Evolutionary conservation across 768 basidiomycete genomes (phyloP), one percentile per base, ranked within the genome.

Genomic region (Lentinula detonsa): DNA sequence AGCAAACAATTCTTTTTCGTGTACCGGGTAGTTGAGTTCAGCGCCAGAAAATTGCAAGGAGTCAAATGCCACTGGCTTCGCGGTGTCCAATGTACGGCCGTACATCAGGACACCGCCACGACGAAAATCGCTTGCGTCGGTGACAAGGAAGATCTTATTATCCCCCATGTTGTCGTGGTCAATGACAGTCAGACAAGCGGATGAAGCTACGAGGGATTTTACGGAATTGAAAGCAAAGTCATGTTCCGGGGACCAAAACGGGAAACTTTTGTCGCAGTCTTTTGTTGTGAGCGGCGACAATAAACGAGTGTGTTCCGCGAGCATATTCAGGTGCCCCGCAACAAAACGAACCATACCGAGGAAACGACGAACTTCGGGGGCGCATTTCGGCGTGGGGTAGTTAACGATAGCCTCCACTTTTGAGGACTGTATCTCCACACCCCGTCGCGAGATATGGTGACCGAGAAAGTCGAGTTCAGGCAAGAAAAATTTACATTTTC

Each of bases 121-220:
- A 2, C 70, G 54, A 13, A 34, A 58, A 23, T 74, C 67, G 33
- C 67, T 69, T 0, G 74, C 72, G 55, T 75, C 71, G 8, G 57
- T 60, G 2, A 69, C 70, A 0, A 76, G 66, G 43, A 73, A 76
- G 34, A 75, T 74, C n/a, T 68, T 62, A 7, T 55, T 73, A 1
- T 68, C 59, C 0, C 64, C 68, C 0, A 65, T 65, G 21, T 74
- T 65, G 0, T 68, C 56, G 56, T 78, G 72, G 57, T 77, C 67
- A 28, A 78, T 75, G 0, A 63, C 63, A 0, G 70, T 76, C 0
- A 76, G 65, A 46, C 69, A 72, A 0, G 68, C 68, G 15, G 9
- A 65, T 60, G 0, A 68, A 21, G 0, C 11, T 11, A 75, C 72
- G 0, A 75, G 60, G 0, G 61, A 3, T 48, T 76, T 75, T 33